phyloP scores from a whole-genome alignment of 23 red algal species.

The Gracilaria caudata region DNA sequence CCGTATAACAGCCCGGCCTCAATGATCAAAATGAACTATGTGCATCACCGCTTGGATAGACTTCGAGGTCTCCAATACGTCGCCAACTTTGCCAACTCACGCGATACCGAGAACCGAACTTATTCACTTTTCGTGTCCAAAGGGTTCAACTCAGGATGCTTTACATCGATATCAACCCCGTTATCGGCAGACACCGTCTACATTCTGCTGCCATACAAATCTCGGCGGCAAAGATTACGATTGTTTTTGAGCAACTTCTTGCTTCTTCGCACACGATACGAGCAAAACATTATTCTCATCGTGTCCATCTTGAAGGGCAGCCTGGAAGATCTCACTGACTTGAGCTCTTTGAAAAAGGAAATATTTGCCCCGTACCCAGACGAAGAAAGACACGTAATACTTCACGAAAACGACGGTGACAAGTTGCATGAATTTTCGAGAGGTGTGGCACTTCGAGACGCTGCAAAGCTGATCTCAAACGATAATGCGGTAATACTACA shows the following conservation, averaged over 20 bases:
- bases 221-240: slow-evolving; percentile 8
- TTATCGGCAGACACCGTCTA: slow-evolving; percentile 12
- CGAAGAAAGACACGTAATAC: slow-evolving; percentile 3
- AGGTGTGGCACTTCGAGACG: slow-evolving; percentile 64
- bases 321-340: background rate
- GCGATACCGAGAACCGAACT: background rate
- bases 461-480: slow-evolving; percentile 36
- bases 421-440: slow-evolving; percentile 36
- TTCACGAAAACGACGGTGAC: slow-evolving; percentile 62
- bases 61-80: slow-evolving; percentile 67
- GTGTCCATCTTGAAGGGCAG: slow-evolving; percentile 10
- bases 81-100: slow-evolving; percentile 15
- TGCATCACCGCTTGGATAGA: slow-evolving; percentile 70
- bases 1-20: slow-evolving; percentile 28
- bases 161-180: slow-evolving; percentile 7
- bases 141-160: slow-evolving; percentile 18
- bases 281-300: slow-evolving; percentile 49
- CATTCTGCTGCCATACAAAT: slow-evolving; percentile 48
- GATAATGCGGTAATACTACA: slow-evolving; percentile 33
- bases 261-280: slow-evolving; percentile 6
- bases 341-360: slow-evolving; percentile 22
- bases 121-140: slow-evolving; percentile 9
- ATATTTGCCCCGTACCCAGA: slow-evolving; percentile 9
- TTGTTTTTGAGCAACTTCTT: slow-evolving; percentile 41
- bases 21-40: slow-evolving; percentile 33